These are phyloP conservation scores for Physcomitrium patens DNA, from an alignment of 225 moss, liverwort and hornwort genomes.

Conservation along the genomic window DNA sequence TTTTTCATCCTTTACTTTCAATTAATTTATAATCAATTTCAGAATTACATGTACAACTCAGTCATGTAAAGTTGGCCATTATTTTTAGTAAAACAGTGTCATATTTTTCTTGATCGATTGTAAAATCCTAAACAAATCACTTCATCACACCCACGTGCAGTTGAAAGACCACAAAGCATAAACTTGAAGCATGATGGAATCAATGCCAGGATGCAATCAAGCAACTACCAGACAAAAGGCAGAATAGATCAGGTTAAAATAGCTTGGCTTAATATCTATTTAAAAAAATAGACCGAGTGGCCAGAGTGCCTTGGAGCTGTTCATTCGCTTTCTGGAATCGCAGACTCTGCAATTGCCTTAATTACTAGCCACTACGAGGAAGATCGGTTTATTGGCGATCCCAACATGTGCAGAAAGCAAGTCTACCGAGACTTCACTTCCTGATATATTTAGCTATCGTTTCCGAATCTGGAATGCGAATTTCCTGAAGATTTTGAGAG, in stretches of 20 bases:
- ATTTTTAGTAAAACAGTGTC: too few relatives aligned
- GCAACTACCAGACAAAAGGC: too few relatives aligned
- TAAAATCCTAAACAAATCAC: too few relatives aligned
- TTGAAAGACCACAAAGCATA: too few relatives aligned
- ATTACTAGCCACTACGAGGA: neutral
- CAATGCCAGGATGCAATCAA: too few relatives aligned
- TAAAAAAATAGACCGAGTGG: slow-evolving; percentile 19
- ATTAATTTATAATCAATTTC: too few relatives aligned
- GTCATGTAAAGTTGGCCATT: too few relatives aligned
- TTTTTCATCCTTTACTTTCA: too few relatives aligned
- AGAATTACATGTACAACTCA: too few relatives aligned
- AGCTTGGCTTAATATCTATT: neutral
- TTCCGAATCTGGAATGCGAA: slow-evolving; percentile 16
- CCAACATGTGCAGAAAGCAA: neutral
- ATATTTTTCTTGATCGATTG: too few relatives aligned
- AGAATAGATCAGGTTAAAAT: neutral
- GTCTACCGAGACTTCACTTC: neutral
- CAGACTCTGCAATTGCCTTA: neutral
- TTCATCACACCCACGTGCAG: too few relatives aligned
- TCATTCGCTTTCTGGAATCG: neutral
- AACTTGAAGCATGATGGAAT: too few relatives aligned
- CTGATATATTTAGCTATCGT: neutral
- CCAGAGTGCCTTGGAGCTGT: slow-evolving; percentile 12
- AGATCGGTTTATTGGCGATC: neutral
- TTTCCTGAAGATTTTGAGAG: slow-evolving; percentile 19